These are phyloP conservation scores for Leccinum ochraceum DNA, from an alignment of 768 basidiomycete species.

Conservation along the genomic window DNA sequence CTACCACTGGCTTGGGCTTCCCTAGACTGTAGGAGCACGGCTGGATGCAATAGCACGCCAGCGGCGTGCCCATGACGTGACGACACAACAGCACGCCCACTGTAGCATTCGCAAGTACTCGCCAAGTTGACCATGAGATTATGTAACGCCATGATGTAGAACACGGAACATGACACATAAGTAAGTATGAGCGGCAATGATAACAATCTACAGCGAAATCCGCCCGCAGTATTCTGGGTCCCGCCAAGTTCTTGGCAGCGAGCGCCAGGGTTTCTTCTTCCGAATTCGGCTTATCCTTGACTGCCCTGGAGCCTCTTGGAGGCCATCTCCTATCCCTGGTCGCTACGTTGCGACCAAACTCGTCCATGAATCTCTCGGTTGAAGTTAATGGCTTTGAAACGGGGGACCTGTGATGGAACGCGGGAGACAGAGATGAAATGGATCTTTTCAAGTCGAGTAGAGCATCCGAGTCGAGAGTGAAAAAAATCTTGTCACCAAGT, in stretches of 20 bases:
- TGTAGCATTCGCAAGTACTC: too few relatives aligned
- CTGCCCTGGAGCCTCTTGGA: neutral
- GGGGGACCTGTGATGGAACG: conserved; percentile 1
- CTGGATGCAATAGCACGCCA: too few relatives aligned
- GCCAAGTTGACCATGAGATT: neutral
- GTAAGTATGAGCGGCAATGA: neutral
- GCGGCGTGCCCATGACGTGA: too few relatives aligned
- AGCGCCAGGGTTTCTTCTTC: conserved; percentile 1
- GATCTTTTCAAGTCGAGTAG: neutral
- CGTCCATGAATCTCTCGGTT: neutral
- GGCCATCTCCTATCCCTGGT: neutral
- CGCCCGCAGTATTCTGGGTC: neutral
- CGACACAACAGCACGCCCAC: too few relatives aligned
- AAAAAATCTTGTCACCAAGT: conserved; percentile 1
- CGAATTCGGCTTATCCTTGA: conserved; percentile 2
- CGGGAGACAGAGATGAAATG: neutral
- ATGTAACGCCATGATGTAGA: neutral
- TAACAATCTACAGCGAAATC: neutral
- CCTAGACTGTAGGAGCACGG: too few relatives aligned
- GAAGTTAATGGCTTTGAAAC: neutral
- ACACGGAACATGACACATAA: neutral
- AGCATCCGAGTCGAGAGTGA: conserved; percentile 1
- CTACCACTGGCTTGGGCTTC: too few relatives aligned
- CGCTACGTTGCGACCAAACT: neutral
- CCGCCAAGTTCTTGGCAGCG: neutral